Evolutionary conservation across 495 filamentous ascomycete genomes (phyloP), one percentile per base, ranked within the genome.

Genomic region (Penicillium cataractarum): DNA sequence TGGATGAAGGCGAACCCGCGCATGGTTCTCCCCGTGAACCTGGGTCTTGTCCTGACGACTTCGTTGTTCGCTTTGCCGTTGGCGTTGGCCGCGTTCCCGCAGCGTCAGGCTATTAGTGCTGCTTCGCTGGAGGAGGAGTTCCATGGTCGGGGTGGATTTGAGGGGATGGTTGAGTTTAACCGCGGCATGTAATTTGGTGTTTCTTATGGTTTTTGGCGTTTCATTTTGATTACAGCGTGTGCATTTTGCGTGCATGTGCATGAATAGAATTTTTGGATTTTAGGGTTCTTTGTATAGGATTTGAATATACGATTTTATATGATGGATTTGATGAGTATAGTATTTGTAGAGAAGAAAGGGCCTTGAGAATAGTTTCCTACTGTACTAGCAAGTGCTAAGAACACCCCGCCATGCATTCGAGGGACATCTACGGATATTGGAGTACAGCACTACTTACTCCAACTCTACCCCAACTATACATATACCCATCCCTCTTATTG

Each of bases 51-150:
- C 64, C 76, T 96, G 35, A 83, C 85, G 7, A 96, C 92, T 21
- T 90, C 88, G 61, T 83, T 96, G 33, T 88, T 94, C 64, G 93
- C 92, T 29, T 77, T 98, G 65, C 93, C 92, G 52, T 56, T 78
- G 65, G 76, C 95, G 4, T 78, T 99, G 46, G 95, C 87, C 12
- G 95, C 90, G 8, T 99, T 98, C 79, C 95, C 95, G 12, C 91
- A 96, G 80, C 80, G 92, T 58, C 93, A 99, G 81, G 82, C 82
- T 54, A 89, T 96, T 22, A 83, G 79, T 58, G 92, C 90, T 0
- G 78, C 80, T 9, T 86, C 77, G 19, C 71, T 99, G 46, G 95
- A 97, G 81, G 76, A 87, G 65, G 88, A 97, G 77, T 97, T 99
- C 72, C 86, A 86, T 77, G 87, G 84, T 0, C 82, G 82, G 52